Conservation (phyloP, 1,284 basidiomycete species). For the Sporisorium sorghi region DNA sequence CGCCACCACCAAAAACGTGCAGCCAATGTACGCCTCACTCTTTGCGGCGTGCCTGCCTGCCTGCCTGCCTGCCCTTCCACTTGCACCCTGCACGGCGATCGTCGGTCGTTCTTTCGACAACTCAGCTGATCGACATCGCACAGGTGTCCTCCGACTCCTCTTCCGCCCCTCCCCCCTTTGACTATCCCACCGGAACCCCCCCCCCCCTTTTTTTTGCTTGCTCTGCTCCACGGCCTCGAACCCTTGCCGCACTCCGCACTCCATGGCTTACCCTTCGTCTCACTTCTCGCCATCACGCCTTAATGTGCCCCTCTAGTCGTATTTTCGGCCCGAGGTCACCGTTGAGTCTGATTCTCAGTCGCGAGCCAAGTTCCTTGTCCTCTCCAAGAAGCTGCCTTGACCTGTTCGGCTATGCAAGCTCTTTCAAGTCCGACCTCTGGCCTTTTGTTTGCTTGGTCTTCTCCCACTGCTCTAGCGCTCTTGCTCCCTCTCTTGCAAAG, state of each 20-base stretch:
- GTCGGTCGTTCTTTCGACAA: constrained; percentile 12
- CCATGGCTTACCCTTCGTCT: neutral
- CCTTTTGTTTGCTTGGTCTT: constrained; percentile 2
- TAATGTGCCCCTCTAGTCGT: neutral
- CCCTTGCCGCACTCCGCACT: neutral
- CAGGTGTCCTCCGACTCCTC: neutral
- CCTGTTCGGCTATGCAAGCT: constrained; percentile 19
- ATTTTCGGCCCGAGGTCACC: constrained; percentile 18
- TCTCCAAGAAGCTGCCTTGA: constrained; percentile 24
- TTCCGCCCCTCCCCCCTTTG: neutral
- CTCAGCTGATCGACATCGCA: constrained; percentile 45
- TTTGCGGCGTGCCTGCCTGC: neutral
- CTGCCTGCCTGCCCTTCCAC: no score
- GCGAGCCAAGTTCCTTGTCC: constrained; percentile 27
- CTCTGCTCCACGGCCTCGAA: neutral
- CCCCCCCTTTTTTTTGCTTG: neutral
- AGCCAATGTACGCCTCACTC: neutral
- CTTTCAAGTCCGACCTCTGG: constrained; percentile 29
- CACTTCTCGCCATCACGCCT: neutral
- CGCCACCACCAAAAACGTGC: constrained; percentile 4
- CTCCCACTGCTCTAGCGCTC: neutral
- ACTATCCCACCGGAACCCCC: neutral
- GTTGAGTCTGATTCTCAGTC: neutral
- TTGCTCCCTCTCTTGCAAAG: constrained; percentile 9
- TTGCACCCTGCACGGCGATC: constrained; percentile 19